Conservation (phyloP, 805 yeast species). For the Danielia oregonensis region DNA sequence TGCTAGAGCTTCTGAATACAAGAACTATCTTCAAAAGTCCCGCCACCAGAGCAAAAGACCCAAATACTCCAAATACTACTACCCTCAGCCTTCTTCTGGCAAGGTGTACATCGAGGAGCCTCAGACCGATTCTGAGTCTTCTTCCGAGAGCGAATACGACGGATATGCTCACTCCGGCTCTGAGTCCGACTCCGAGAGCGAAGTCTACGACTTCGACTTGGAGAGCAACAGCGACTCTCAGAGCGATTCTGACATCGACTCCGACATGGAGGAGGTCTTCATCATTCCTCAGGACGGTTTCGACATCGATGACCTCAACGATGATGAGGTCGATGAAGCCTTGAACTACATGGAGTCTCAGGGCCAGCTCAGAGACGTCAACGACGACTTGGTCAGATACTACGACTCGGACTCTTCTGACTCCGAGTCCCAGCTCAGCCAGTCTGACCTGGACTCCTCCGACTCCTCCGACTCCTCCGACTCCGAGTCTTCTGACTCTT, state of each 20-base stretch:
- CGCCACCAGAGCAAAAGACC: conserved; percentile 2
- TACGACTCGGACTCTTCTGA: conserved; percentile 21
- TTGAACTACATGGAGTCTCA: conserved; percentile 28
- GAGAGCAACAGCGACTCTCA: conserved; percentile 14
- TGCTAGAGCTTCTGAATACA: conserved; percentile 2
- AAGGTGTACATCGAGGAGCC: conserved; percentile 44
- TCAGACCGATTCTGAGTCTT: conserved; percentile 30
- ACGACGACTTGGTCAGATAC: conserved; percentile 22
- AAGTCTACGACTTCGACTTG: conserved; percentile 31
- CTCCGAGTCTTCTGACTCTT: conserved; percentile 10
- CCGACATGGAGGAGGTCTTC: conserved; percentile 12
- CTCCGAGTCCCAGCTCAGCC: conserved; percentile 10
- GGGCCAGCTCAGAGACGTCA: conserved; percentile 19
- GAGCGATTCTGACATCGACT: conserved; percentile 20
- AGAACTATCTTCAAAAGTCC: conserved; percentile 3
- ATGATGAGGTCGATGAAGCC: conserved; percentile 34
- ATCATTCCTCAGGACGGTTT: conserved; percentile 24
- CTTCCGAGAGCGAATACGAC: conserved; percentile 20
- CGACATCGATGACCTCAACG: conserved; percentile 36
- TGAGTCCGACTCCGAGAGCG: conserved; percentile 19
- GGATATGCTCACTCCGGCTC: conserved; percentile 13
- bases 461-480: conserved; percentile 13
- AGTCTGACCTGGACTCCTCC: conserved; percentile 6
- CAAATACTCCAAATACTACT: conserved; percentile 31
- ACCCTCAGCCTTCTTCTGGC: conserved; percentile 31